A percentile compares a stretch with the other conserved stretches of the same genome.
phyloP scores from a whole-genome alignment of 192 early-diverging fungal genomes.

The Coemansia sp. region DNA sequence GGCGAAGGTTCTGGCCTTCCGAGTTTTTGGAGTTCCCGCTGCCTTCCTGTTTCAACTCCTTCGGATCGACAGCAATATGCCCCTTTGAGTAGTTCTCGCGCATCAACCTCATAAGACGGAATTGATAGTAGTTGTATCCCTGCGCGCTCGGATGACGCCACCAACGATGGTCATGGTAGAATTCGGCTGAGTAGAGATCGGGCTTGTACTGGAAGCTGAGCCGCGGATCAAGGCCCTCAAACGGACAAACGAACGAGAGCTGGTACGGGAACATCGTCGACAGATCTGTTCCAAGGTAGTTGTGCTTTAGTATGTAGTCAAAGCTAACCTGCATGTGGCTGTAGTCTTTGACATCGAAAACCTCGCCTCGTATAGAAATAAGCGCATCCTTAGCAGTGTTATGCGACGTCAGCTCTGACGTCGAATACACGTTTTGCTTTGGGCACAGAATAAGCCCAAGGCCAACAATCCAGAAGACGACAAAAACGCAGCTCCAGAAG shows the following conservation, averaged over 20 bases:
- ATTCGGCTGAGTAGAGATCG: constrained; percentile 58
- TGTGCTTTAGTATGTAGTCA: constrained; percentile 49
- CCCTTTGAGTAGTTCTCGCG: constrained; percentile 66
- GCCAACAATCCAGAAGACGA: constrained; percentile 83
- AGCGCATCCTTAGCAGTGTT: constrained; percentile 59
- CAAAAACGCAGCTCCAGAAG: constrained; percentile 68
- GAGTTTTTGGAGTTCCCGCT: constrained; percentile 43
- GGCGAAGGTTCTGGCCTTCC: constrained; percentile 44
- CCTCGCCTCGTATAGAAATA: constrained; percentile 73
- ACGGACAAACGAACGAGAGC: constrained; percentile 59
- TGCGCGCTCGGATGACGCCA: constrained; percentile 58
- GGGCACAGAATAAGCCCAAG: constrained; percentile 77
- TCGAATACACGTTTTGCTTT: constrained; percentile 69
- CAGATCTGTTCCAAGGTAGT: constrained; percentile 67
- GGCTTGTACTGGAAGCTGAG: constrained; percentile 56
- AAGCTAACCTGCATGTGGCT: constrained; percentile 54
- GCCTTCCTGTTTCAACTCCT: constrained; percentile 58
- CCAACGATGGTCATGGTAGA: constrained; percentile 72
- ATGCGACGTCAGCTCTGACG: constrained; percentile 61
- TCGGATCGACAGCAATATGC: constrained; percentile 62
- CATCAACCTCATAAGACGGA: constrained; percentile 60
- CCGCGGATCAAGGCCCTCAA: constrained; percentile 55
- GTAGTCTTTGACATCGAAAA: constrained; percentile 75
- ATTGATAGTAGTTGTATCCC: constrained; percentile 68
- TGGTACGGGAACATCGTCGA: constrained; percentile 70